Evolutionary conservation across 352 stramenopile species (phyloP).

Genomic region (Albugo candida): DNA sequence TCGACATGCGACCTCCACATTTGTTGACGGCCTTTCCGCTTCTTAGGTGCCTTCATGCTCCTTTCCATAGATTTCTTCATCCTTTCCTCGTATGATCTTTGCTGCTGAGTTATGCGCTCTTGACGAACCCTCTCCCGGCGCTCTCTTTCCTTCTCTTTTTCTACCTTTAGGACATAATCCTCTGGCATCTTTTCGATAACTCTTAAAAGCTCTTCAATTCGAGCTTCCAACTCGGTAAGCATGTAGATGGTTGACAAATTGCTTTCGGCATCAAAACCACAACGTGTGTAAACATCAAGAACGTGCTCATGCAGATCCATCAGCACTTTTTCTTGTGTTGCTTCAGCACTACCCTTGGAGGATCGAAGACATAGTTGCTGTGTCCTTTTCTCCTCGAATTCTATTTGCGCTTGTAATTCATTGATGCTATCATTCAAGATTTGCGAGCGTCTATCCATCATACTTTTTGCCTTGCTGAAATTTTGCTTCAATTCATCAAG

Average conservation of each 20-base stretch:
- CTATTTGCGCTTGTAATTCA: slow-evolving; percentile 77
- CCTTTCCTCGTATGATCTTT: slow-evolving; percentile 85
- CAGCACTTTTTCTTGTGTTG: slow-evolving; percentile 78
- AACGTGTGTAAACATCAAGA: slow-evolving; percentile 81
- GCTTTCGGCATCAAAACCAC: slow-evolving; percentile 82
- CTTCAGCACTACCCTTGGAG: slow-evolving; percentile 53
- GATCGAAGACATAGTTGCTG: slow-evolving; percentile 46
- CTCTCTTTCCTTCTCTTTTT: slow-evolving; percentile 92
- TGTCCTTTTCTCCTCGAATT: slow-evolving; percentile 65
- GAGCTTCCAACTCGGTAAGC: slow-evolving; percentile 82
- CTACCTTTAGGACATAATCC: slow-evolving; percentile 84
- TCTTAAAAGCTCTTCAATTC: slow-evolving; percentile 80
- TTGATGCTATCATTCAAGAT: slow-evolving; percentile 79
- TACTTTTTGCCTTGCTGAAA: slow-evolving; percentile 79
- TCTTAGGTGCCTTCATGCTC: slow-evolving; percentile 85
- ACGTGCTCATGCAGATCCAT: slow-evolving; percentile 78
- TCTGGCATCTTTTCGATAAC: slow-evolving; percentile 85
- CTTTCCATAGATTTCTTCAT: slow-evolving; percentile 89
- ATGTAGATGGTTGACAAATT: slow-evolving; percentile 87
- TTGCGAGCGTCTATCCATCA: slow-evolving; percentile 76
- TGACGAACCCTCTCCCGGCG: slow-evolving; percentile 79
- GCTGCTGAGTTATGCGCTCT: slow-evolving; percentile 82
- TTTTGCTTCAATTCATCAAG: slow-evolving; percentile 88
- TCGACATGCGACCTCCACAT: slow-evolving; percentile 83
- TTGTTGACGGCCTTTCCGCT: slow-evolving; percentile 79